phyloP scores from a whole-genome alignment of 2,329 filamentous ascomycete species.

The Colletotrichum costaricense region DNA sequence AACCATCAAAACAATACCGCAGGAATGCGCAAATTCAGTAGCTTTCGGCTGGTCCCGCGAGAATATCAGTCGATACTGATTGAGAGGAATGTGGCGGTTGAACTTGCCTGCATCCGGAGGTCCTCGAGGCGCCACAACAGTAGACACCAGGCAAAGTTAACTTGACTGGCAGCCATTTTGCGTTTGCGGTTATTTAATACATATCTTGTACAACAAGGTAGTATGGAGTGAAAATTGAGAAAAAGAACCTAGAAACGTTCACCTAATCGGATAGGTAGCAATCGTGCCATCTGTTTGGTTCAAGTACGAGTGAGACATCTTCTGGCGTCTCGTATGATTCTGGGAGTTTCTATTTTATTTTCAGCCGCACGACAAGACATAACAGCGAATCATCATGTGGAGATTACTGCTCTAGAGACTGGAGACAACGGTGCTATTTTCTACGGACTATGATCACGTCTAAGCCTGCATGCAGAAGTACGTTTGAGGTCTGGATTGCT shows the following conservation, averaged over 20 bases:
- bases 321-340: not conserved
- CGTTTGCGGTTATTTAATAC: not conserved
- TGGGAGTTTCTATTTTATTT: not conserved
- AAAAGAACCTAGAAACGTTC: not conserved
- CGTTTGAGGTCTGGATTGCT: too few species aligned
- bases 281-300: not conserved
- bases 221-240: not conserved
- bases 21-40: not conserved
- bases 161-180: not conserved
- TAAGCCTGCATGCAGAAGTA: too few species aligned
- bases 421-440: too few species aligned
- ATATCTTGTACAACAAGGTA: not conserved
- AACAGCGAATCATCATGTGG: not conserved
- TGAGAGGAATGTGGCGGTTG: not conserved
- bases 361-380: too few species aligned
- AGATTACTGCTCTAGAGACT: too few species aligned
- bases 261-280: not conserved
- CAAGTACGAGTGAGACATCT: not conserved
- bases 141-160: not conserved
- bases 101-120: not conserved
- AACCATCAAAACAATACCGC: not conserved
- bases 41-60: not conserved
- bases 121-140: not conserved
- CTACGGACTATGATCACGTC: too few species aligned
- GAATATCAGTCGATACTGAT: not conserved